These are phyloP conservation scores for Salix viminalis DNA, from an alignment of 345 rosid genomes.

Conservation along the genomic window DNA sequence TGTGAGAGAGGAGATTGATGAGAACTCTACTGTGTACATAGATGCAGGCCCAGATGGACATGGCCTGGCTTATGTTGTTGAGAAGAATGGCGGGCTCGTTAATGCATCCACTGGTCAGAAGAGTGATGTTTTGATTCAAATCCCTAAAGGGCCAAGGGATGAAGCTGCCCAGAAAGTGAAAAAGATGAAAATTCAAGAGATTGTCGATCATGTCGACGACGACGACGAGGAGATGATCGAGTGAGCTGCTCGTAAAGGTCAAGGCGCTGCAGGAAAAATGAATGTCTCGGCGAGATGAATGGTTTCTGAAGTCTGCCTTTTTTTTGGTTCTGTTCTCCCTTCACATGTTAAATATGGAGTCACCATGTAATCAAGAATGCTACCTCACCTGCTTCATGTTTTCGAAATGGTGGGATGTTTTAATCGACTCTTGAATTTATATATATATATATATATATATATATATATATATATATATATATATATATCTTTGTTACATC, in stretches of 20 bases:
- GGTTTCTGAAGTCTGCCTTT: too few relatives aligned
- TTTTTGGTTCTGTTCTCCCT: too few relatives aligned
- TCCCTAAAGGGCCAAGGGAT: constrained; percentile 36
- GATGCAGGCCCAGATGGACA: constrained; percentile 46
- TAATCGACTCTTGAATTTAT: too few relatives aligned
- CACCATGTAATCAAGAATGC: too few relatives aligned
- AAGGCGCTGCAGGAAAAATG: too few relatives aligned
- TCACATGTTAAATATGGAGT: too few relatives aligned
- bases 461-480: too few relatives aligned
- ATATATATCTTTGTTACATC: too few relatives aligned
- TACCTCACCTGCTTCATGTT: too few relatives aligned
- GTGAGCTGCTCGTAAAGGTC: neutral
- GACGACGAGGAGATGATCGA: constrained; percentile 55
- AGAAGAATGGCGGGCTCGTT: constrained; percentile 76
- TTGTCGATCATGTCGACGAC: constrained; percentile 30
- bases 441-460: too few relatives aligned
- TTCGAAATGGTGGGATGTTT: too few relatives aligned
- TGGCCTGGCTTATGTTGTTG: constrained; percentile 49
- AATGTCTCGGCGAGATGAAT: too few relatives aligned
- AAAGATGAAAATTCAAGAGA: constrained; percentile 84
- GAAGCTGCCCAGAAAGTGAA: constrained; percentile 77
- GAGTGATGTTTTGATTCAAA: constrained; percentile 59
- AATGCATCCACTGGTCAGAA: constrained; percentile 68
- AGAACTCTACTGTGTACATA: constrained; percentile 73
- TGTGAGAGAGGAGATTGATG: constrained; percentile 75